Evolutionary conservation across 768 basidiomycete species (phyloP).

Genomic region (Lactarius psammicola): DNA sequence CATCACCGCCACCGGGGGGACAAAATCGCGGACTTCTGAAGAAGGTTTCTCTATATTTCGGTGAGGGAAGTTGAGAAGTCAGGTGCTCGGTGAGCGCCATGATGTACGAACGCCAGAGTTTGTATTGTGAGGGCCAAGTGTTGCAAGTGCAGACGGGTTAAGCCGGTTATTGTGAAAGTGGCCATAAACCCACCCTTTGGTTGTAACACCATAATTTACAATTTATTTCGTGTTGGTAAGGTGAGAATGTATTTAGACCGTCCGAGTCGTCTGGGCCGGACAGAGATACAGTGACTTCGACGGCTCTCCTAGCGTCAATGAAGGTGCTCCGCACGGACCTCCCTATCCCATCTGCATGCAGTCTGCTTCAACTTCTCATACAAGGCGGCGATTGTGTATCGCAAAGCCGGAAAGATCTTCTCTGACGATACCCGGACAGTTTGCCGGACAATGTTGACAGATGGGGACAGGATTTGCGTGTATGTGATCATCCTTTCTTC

Average conservation of each 20-base stretch:
- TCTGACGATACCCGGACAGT: too few relatives aligned
- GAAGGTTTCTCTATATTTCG: slow-evolving; percentile 30
- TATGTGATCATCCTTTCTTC: too few relatives aligned
- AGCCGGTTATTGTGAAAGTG: too few relatives aligned
- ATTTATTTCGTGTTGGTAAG: not conserved
- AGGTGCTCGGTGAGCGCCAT: not conserved
- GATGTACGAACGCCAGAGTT: not conserved
- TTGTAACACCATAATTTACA: not conserved
- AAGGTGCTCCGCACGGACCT: not conserved
- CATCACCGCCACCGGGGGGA: slow-evolving; percentile 13
- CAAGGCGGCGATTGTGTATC: not conserved
- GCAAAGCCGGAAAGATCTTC: too few relatives aligned
- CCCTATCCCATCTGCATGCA: not conserved
- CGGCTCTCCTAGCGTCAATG: not conserved
- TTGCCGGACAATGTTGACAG: too few relatives aligned
- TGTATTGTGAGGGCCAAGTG: not conserved
- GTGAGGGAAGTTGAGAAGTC: slow-evolving; percentile 20
- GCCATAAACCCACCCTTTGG: not conserved
- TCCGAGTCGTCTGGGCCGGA: not conserved
- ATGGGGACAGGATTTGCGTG: too few relatives aligned
- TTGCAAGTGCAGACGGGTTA: not conserved
- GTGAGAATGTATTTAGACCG: not conserved
- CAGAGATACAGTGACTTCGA: not conserved
- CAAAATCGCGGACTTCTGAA: slow-evolving; percentile 27
- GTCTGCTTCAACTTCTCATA: not conserved